Percentiles rank a stretch among this genome's conserved stretches.
Evolutionary conservation across 2,329 filamentous ascomycete species (phyloP).

Genomic region (Colletotrichum cuscutae): DNA sequence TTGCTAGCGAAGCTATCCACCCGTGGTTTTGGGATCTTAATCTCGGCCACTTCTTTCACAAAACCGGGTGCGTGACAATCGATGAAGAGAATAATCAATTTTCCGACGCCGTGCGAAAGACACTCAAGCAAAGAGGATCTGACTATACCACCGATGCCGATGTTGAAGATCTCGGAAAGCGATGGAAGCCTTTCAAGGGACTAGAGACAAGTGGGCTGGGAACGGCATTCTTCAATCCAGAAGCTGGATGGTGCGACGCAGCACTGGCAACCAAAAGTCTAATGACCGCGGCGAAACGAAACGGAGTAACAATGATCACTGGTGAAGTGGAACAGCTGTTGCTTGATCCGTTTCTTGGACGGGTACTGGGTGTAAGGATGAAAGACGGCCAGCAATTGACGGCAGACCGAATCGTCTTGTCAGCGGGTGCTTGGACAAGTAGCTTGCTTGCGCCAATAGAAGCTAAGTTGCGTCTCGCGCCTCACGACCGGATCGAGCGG

Average conservation of each 20-base stretch:
- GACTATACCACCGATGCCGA: conserved; percentile 16
- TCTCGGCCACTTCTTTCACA: conserved; percentile 24
- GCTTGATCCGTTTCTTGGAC: not conserved
- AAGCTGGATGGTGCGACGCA: conserved; percentile 25
- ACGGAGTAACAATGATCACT: conserved; percentile 5
- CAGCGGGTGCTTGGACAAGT: conserved; percentile 63
- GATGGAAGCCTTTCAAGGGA: not conserved
- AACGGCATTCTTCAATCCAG: conserved; percentile 16
- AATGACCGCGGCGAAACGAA: conserved; percentile 17
- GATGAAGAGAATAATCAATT: conserved; percentile 7
- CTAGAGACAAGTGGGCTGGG: not conserved
- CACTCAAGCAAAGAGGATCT: conserved; percentile 13
- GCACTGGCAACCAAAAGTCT: conserved; percentile 7
- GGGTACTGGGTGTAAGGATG: not conserved
- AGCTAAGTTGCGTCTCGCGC: not conserved
- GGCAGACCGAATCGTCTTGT: conserved; percentile 63
- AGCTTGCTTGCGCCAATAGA: conserved; percentile 54
- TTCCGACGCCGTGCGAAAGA: not conserved
- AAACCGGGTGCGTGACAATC: conserved; percentile 13
- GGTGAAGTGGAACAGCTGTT: conserved; percentile 1
- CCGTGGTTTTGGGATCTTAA: conserved; percentile 21
- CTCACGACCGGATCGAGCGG: conserved; percentile 7
- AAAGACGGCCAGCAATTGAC: not conserved
- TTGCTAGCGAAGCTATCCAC: conserved; percentile 45
- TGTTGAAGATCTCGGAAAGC: not conserved